These are phyloP conservation scores for Xerocomus amazonicus DNA, from an alignment of 1,284 basidiomycete species.

Conservation along the genomic window DNA sequence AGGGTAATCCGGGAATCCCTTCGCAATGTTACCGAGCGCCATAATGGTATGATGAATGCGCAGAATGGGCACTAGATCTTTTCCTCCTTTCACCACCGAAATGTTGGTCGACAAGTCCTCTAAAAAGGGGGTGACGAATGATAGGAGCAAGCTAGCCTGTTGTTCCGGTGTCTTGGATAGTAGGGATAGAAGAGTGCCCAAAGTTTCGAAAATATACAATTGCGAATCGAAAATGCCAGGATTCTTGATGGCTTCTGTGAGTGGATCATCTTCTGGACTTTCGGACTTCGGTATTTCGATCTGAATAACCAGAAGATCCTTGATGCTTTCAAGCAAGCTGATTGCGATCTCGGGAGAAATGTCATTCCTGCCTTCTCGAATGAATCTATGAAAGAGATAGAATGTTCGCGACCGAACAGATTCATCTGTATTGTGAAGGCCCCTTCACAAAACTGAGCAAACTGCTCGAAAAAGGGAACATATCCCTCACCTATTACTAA, in stretches of 20 bases:
- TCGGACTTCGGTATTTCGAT: constrained; percentile 67
- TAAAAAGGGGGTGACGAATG: constrained; percentile 80
- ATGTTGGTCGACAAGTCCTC: constrained; percentile 72
- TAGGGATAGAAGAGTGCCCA: constrained; percentile 81
- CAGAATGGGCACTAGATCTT: constrained; percentile 74
- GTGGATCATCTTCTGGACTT: constrained; percentile 60
- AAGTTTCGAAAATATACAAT: constrained; percentile 92
- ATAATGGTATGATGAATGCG: constrained; percentile 95
- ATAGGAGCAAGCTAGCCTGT: constrained; percentile 70
- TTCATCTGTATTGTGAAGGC: constrained; percentile 78
- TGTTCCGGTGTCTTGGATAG: constrained; percentile 68
- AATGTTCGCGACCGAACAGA: constrained; percentile 78
- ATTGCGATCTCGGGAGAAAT: constrained; percentile 73
- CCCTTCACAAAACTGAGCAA: constrained; percentile 48
- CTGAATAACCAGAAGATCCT: constrained; percentile 65
- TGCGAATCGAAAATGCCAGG: constrained; percentile 85
- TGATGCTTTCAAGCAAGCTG: constrained; percentile 72
- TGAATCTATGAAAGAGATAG: constrained; percentile 93
- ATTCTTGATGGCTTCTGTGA: constrained; percentile 78
- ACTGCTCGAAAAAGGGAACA: background rate
- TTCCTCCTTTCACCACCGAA: constrained; percentile 51
- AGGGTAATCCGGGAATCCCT: constrained; percentile 93
- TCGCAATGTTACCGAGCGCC: constrained; percentile 92
- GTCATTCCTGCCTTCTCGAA: constrained; percentile 81
- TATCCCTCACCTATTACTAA: constrained; percentile 68